These are phyloP conservation scores for Psilocybe subaeruginosa DNA, from an alignment of 768 basidiomycete genomes.

Conservation along the genomic window DNA sequence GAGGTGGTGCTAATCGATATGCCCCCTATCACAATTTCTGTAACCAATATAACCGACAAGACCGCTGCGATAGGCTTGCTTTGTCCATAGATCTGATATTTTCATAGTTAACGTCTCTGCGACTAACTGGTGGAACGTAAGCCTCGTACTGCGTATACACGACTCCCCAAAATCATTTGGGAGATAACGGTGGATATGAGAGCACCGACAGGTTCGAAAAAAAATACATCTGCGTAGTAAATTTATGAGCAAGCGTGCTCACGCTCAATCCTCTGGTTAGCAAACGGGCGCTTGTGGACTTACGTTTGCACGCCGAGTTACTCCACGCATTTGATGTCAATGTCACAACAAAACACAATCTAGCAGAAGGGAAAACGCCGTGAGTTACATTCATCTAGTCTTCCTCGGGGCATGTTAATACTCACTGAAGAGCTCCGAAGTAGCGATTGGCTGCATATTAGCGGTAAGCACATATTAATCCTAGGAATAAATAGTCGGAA, in stretches of 20 bases:
- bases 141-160: slow-evolving; percentile 25
- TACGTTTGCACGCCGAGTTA: slow-evolving; percentile 20
- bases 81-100: slow-evolving; percentile 20
- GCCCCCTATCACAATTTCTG: slow-evolving; percentile 16
- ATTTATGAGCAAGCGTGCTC: neutral
- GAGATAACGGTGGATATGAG: slow-evolving; percentile 27
- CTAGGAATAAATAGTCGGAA: neutral
- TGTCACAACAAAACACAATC: slow-evolving; percentile 19
- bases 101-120: neutral
- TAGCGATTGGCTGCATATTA: slow-evolving; percentile 23
- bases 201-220: slow-evolving; percentile 27
- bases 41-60: slow-evolving; percentile 17
- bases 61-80: slow-evolving; percentile 15
- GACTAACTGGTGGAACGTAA: neutral
- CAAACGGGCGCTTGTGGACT: neutral
- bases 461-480: neutral
- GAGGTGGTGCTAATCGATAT: slow-evolving; percentile 21
- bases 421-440: slow-evolving; percentile 27
- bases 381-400: neutral
- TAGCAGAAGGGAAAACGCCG: neutral
- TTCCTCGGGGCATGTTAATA: neutral
- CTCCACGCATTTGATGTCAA: slow-evolving; percentile 19
- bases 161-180: slow-evolving; percentile 26
- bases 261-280: neutral
- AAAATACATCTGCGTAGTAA: slow-evolving; percentile 19